Percentiles rank a stretch among this genome's conserved stretches.
phyloP scores from a whole-genome alignment of 768 basidiomycete genomes.

The Mycena pura region DNA sequence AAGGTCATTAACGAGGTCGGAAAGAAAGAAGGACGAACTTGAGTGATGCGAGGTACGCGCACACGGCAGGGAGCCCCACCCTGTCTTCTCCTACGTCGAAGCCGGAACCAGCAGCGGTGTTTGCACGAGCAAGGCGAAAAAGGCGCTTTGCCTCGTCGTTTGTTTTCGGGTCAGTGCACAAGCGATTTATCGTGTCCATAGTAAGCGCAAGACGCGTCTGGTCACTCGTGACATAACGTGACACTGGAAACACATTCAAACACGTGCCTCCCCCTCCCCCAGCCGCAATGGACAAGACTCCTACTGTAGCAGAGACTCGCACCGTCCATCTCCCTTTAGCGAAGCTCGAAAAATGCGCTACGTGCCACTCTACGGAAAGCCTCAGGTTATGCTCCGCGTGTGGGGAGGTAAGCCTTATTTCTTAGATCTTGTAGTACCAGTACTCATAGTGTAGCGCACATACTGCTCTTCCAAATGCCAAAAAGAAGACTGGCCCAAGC shows the following conservation, averaged over 20 bases:
- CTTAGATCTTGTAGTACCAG: background rate
- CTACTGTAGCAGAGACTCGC: background rate
- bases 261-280: background rate
- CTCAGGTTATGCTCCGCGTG: constrained; percentile 29
- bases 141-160: constrained; percentile 7
- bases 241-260: no score
- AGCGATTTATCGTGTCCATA: background rate
- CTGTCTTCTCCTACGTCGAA: constrained; percentile 20
- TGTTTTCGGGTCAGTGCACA: constrained; percentile 15
- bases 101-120: constrained; percentile 19
- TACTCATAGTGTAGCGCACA: constrained; percentile 17
- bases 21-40: constrained; percentile 6
- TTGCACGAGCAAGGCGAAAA: background rate
- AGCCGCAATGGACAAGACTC: background rate
- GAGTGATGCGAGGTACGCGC: constrained; percentile 22
- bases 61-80: constrained; percentile 16
- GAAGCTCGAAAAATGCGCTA: constrained; percentile 25
- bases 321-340: constrained; percentile 30
- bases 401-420: constrained; percentile 21
- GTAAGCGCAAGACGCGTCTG: background rate
- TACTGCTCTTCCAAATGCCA: constrained; percentile 45
- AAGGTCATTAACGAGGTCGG: no score
- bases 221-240: background rate
- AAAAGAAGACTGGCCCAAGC: constrained; percentile 37
- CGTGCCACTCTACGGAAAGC: constrained; percentile 13